Evolutionary conservation across 75 land plant genomes (phyloP), one percentile per base, ranked within the genome.

Genomic region (Azolla pinnata): DNA sequence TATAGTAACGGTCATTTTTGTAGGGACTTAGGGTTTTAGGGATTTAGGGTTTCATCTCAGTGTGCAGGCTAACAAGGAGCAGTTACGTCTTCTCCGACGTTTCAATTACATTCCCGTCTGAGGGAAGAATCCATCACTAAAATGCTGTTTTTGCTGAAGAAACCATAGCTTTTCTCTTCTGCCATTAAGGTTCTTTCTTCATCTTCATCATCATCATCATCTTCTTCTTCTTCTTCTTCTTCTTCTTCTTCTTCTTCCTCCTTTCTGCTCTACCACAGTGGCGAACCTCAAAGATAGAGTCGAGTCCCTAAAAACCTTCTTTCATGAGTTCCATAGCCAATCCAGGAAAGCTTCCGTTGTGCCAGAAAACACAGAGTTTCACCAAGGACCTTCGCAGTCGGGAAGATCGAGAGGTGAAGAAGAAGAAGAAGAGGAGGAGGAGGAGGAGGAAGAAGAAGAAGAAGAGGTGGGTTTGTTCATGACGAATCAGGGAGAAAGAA

Each of bases 301-400:
- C 27, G 56, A 29, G 56, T 16, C 24, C 31, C 56, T 46, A 46
- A 46, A 46, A 46, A 46, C n/a, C 49, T 23, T 46, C 14, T 46
- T 46, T 46, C n/a, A 46, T 46, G 49, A 46, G 2, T 46, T 46
- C 49, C 49, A 46, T 46, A 18, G n/a, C 2, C 49, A 46, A 23
- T 18, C 4, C 14, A 46, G 49, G 21, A 46, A 46, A 23, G 4
- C 49, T 18, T 18, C 49, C n/a, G 49, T 46, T 18, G 49, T 14
- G n/a, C 49, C 49, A 18, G 49, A 46, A 18, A 46, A 46, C 14
- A 46, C 49, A 46, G 17, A 2, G 21, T 46, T 17, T 14, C 21
- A 23, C 17, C 14, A 40, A 16, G 44, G 44, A 16, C 9, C 9
- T 9, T 9, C 9, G 16, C 14, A 16, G 44, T 9, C 9, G 16